Evolutionary conservation across 31 red algal genomes (phyloP).

Genomic region (Porphyra umbilicalis): DNA sequence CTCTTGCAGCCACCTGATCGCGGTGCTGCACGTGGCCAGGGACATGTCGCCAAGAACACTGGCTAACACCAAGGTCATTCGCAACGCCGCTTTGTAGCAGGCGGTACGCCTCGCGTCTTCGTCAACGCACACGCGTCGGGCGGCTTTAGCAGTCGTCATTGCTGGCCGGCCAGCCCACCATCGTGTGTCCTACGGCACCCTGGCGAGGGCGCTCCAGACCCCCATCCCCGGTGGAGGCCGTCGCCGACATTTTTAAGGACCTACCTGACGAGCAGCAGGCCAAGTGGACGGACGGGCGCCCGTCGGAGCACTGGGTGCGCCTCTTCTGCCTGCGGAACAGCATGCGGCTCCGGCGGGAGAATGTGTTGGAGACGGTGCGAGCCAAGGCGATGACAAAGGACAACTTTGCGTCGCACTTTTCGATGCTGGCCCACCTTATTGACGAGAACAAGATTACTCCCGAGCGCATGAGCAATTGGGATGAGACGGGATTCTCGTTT

Average conservation of each 20-base stretch:
- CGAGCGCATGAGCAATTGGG: conserved; percentile 18
- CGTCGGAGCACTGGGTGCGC: neutral
- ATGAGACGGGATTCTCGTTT: conserved; percentile 30
- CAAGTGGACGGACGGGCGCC: neutral
- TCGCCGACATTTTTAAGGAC: neutral
- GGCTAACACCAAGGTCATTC: too few species aligned
- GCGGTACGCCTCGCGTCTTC: too few species aligned
- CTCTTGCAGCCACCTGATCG: too few species aligned
- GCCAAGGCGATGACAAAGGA: neutral
- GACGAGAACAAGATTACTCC: conserved; percentile 16
- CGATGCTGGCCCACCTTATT: conserved; percentile 11
- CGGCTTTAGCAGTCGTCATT: too few species aligned
- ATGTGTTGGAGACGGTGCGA: neutral
- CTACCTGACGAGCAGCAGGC: neutral
- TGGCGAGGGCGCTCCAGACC: too few species aligned
- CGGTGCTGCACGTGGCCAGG: too few species aligned
- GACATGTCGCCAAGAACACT: too few species aligned
- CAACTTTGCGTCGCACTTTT: conserved; percentile 21
- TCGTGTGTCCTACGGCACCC: too few species aligned
- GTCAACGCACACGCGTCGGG: too few species aligned
- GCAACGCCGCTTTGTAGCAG: too few species aligned
- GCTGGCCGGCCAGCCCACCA: too few species aligned
- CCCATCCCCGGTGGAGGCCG: too few species aligned
- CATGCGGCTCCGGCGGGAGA: neutral
- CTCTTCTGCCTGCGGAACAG: neutral